These are phyloP conservation scores for Nephelium lappaceum DNA, from an alignment of 345 rosid species.

Conservation along the genomic window DNA sequence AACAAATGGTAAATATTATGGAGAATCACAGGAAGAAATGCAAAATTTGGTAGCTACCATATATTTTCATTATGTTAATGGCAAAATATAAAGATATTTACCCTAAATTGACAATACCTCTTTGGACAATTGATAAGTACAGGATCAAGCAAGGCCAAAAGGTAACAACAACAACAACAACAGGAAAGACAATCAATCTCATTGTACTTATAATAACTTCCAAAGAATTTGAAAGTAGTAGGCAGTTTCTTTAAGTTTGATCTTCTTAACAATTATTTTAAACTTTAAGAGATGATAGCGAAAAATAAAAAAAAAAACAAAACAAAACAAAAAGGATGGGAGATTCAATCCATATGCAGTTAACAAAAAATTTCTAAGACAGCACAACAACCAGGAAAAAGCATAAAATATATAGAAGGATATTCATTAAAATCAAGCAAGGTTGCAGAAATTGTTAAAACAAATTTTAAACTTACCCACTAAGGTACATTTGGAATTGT, in stretches of 20 bases:
- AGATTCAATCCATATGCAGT: neutral
- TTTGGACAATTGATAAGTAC: neutral
- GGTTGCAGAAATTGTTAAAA: conserved; percentile 15
- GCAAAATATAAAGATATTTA: no score
- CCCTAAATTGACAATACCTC: no score
- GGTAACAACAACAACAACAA: neutral
- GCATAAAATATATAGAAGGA: conserved; percentile 16
- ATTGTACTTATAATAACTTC: neutral
- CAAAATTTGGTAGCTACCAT: neutral
- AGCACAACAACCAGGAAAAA: neutral
- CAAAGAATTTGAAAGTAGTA: no score
- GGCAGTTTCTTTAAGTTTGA: no score
- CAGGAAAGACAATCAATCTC: no score
- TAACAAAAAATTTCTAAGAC: conserved; percentile 2
- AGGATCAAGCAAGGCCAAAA: neutral
- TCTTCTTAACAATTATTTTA: neutral
- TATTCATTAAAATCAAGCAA: conserved; percentile 23
- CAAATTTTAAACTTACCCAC: conserved; percentile 30
- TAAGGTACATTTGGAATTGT: conserved; percentile 31
- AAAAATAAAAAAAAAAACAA: no score
- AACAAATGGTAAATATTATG: neutral
- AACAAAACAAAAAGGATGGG: neutral
- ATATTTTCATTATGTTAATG: no score
- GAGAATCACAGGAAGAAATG: neutral
- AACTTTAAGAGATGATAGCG: no score